Base-by-base conservation (phyloP, 495 filamentous ascomycete genomes). In the Daldinia decipiens region DNA sequence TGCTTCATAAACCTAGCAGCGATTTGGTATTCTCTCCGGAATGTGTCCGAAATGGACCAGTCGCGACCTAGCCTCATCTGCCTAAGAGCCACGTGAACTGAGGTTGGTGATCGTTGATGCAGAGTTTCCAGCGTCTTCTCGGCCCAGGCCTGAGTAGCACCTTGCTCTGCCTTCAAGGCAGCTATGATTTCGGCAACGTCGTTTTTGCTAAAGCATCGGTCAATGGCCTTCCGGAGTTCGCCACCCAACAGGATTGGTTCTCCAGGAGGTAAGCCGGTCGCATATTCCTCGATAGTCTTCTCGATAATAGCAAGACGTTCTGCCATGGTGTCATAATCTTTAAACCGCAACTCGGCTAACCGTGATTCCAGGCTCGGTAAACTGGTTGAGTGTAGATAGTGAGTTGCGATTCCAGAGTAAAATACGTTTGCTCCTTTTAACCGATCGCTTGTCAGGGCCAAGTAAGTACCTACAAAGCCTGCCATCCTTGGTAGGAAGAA, bases 401-500 rank as follows among this genome's bases (percentile, higher is more conserved):
- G 95, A 12, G 95, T 97, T 59, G 95, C 95, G 68, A 97, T 84
- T 45, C 94, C 94, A 40, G 92, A 82, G 80, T 91, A 92, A 79
- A 95, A 91, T 45, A 89, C 88, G 79, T 98, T 91, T 12, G 89
- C 90, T 59, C 95, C 95, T 60, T 83, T 89, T 56, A 99, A 79
- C 62, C 86, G 86, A 74, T 91, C 88, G 79, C 93, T 93, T 21
- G 95, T 99, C 65, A 99, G 83, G 26, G 91, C 95, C 40, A 98
- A 87, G 80, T 98, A 98, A 43, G 92, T 96, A 36, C 95, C 95
- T 45, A 92, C 75, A 59, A 86, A 78, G 52, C 95, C 95, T 65
- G 95, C 88, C 81, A 99, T 88, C 62, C 93, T 86, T 8, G 95
- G 92, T 26, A 99, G 84, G 85, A 98, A 98, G 84, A 98, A 98